A percentile compares a stretch with the other conserved stretches of the same genome.
These are phyloP conservation scores for Colletotrichum melonis DNA, from an alignment of 2,329 filamentous ascomycete species.

Conservation along the genomic window DNA sequence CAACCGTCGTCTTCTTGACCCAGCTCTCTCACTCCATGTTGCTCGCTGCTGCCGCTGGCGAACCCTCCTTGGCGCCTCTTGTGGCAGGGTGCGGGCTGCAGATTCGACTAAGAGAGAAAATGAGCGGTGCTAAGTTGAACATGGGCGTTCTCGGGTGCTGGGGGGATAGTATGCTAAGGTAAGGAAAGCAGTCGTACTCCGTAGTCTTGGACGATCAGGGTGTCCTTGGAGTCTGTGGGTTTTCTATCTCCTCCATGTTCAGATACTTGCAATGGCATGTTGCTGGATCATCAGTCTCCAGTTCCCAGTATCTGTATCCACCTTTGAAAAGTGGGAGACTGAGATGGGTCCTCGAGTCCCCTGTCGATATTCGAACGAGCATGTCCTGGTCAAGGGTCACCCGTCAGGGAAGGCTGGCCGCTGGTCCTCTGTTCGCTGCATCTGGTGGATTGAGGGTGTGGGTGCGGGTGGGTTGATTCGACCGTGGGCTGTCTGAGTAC, in stretches of 20 bases:
- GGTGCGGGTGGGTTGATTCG: conserved; percentile 11
- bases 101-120: conserved; percentile 3
- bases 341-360: neutral
- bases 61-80: conserved; percentile 22
- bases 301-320: neutral
- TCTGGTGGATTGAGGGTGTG: conserved; percentile 22
- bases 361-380: neutral
- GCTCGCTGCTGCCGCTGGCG: conserved; percentile 27
- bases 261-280: neutral
- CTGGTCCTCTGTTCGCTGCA: conserved; percentile 26
- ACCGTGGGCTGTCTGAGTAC: neutral
- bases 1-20: neutral
- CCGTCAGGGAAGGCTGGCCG: conserved; percentile 32
- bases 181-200: neutral
- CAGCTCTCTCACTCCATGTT: neutral
- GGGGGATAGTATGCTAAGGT: conserved; percentile 2
- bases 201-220: conserved; percentile 25
- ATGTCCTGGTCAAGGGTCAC: conserved; percentile 29
- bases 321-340: neutral
- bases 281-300: neutral
- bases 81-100: neutral
- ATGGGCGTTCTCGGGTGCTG: conserved; percentile 9
- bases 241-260: neutral
- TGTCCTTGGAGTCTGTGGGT: neutral
- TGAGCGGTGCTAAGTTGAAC: neutral